Percentiles rank a stretch among this genome's conserved stretches.
Conservation (phyloP, 2,329 filamentous ascomycete species). For the Trichoderma breve region DNA sequence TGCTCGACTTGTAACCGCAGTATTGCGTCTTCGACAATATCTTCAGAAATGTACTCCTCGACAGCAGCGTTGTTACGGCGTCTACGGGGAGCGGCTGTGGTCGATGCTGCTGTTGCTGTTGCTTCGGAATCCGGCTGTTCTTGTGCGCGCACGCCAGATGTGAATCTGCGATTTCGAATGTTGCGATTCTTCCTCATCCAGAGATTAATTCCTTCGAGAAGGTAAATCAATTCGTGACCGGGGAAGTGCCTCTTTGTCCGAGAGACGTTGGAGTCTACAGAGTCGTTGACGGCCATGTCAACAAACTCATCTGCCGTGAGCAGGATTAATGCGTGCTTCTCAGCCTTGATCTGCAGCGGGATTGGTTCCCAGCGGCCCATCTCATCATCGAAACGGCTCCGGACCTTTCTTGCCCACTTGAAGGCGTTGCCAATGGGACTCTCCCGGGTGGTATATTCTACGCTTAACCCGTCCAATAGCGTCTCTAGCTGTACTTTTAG, state of each 20-base stretch:
- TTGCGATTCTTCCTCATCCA: constrained; percentile 70
- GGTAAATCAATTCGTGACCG: constrained; percentile 58
- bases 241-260: constrained; percentile 55
- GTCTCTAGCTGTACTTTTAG: constrained; percentile 46
- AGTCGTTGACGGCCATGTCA: constrained; percentile 50
- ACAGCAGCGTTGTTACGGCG: constrained; percentile 40
- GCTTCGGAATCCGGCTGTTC: constrained; percentile 27
- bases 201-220: constrained; percentile 65
- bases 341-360: constrained; percentile 48
- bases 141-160: constrained; percentile 57
- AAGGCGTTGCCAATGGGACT: constrained; percentile 53
- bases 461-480: constrained; percentile 51
- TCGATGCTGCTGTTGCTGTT: not conserved
- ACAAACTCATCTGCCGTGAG: constrained; percentile 66
- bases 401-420: constrained; percentile 67
- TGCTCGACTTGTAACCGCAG: constrained; percentile 68
- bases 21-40: constrained; percentile 67
- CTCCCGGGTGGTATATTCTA: constrained; percentile 45
- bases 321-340: constrained; percentile 62
- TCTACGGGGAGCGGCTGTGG: constrained; percentile 28
- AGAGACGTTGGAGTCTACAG: constrained; percentile 58
- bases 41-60: constrained; percentile 60
- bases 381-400: constrained; percentile 59
- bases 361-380: constrained; percentile 65
- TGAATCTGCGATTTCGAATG: constrained; percentile 65